These are phyloP conservation scores for Stevia rebaudiana DNA, from an alignment of 140 eudicot genomes.

Conservation along the genomic window DNA sequence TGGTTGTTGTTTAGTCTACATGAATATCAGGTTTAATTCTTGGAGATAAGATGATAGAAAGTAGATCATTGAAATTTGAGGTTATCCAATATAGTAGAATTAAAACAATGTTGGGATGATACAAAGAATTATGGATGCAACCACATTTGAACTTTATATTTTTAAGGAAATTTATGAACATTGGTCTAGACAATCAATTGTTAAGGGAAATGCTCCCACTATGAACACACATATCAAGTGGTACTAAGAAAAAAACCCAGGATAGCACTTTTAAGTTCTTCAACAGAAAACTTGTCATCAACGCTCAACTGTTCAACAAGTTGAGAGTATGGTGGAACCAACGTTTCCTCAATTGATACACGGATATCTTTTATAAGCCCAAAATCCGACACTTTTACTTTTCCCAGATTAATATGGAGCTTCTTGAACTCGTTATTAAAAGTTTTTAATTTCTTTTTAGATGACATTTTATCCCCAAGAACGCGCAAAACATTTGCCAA, in stretches of 20 bases:
- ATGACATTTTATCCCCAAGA: background rate
- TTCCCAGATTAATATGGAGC: background rate
- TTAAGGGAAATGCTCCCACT: background rate
- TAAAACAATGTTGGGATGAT: background rate
- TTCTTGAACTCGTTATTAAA: background rate
- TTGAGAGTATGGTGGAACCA: background rate
- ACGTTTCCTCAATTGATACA: background rate
- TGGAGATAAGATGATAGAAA: background rate
- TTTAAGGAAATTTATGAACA: background rate
- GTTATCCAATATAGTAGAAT: background rate
- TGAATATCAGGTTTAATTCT: background rate
- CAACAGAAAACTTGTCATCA: background rate
- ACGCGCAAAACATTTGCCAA: background rate
- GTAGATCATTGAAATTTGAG: background rate
- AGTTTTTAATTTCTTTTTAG: background rate
- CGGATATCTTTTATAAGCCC: background rate
- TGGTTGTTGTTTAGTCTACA: background rate
- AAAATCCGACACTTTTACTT: background rate
- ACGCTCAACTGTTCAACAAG: background rate
- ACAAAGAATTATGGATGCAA: background rate
- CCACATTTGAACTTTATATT: background rate
- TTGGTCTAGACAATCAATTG: background rate
- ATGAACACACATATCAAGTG: background rate
- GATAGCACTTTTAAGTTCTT: slow-evolving; percentile 1
- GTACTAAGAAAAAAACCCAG: slow-evolving; percentile 4